Conservation (phyloP, 805 yeast species). For the Zygosaccharomyces siamensis region DNA sequence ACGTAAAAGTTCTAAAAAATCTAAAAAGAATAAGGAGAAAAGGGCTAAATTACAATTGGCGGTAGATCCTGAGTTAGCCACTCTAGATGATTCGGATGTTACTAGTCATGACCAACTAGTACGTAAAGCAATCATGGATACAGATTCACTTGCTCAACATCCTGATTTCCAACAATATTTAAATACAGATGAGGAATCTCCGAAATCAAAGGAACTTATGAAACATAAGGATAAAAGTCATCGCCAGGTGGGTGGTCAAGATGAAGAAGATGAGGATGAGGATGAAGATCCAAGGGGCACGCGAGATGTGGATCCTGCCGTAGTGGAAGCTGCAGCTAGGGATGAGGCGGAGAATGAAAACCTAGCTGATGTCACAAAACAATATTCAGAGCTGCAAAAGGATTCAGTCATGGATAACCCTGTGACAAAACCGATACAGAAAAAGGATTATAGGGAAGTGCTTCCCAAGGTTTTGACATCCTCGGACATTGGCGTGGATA, state of each 20-base stretch:
- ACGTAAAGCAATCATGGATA: constrained; percentile 66
- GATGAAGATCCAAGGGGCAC: constrained; percentile 10
- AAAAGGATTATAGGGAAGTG: constrained; percentile 23
- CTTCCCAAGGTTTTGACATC: constrained; percentile 26
- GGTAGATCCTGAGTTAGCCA: constrained; percentile 57
- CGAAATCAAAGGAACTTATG: constrained; percentile 7
- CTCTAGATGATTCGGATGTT: constrained; percentile 40
- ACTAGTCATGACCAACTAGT: constrained; percentile 60
- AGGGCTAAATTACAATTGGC: constrained; percentile 31
- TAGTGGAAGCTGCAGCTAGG: constrained; percentile 9
- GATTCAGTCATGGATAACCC: constrained; percentile 14
- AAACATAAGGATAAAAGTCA: constrained; percentile 11
- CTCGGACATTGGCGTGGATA: constrained; percentile 15
- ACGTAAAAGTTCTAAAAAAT: constrained; percentile 13
- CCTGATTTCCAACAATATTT: constrained; percentile 37
- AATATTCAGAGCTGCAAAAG: constrained; percentile 18
- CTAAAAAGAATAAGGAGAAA: constrained; percentile 17
- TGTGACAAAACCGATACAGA: constrained; percentile 9
- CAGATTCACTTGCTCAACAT: constrained; percentile 53
- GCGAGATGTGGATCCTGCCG: constrained; percentile 10
- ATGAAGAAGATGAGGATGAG: constrained; percentile 2
- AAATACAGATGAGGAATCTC: constrained; percentile 29
- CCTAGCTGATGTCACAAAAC: constrained; percentile 13
- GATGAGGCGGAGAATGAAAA: constrained; percentile 13
- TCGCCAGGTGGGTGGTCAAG: background rate